Base-by-base conservation (phyloP, 176 grass and related monocot genomes). In the Bolboschoenus planiculmis region DNA sequence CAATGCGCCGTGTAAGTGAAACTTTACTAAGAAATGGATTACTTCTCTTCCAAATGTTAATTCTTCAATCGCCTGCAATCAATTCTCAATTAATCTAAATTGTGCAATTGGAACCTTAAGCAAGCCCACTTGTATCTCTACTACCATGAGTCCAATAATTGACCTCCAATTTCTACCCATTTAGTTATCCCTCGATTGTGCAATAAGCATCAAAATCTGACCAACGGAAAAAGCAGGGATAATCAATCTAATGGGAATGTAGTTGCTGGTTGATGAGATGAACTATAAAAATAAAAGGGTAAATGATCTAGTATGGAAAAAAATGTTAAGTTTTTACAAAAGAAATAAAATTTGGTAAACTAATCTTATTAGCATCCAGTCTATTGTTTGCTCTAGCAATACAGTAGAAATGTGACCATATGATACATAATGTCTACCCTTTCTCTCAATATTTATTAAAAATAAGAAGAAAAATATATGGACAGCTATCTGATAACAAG, bases 1-100 rank as follows among this genome's bases (percentile, higher is more conserved):
- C 91, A 71, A 89, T 99, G 88, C 89, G 81, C 44, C 89, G 83
- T 56, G 97, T 93, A 90, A 92, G 91, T 93, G 36, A 10, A 79
- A 64, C 27, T 60, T 56, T 13, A 42, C 50, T 53, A 53, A 14
- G 3, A 53, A 53, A 16, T 53, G 18, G 50, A 16, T 16, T 15
- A 53, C 18, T 10, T 76, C 44, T 76, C 24, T 77, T 77, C 15
- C 15, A 20, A 76, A 77, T 77, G 44, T 51, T 31, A 77, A 51
- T 77, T 77, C 6, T 76, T 77, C 42, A 77, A 20, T 53, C 2
- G 39, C 44, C 2, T 5, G 26, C 34, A 46, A 53, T 77, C 27
- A 53, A 9, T 77, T 34, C 34, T 40, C 27, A 31, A 20, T 77
- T 77, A 27, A 27, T 46, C 40, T 34, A 23, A 48, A 29, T 31